phyloP scores from a whole-genome alignment of 2,329 filamentous ascomycete genomes.

The Leptodontidium sp. region DNA sequence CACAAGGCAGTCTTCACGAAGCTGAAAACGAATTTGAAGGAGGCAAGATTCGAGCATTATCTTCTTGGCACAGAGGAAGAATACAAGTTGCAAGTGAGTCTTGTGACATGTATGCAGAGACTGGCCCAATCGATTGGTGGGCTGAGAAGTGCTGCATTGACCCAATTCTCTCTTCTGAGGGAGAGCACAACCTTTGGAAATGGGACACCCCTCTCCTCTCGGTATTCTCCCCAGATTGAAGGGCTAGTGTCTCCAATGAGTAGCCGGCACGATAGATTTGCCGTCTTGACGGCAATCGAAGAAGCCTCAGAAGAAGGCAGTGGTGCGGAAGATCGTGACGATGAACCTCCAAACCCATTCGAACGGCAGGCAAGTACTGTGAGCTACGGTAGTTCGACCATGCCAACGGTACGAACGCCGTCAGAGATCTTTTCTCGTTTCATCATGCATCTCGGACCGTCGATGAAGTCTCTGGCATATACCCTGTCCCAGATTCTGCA shows the following conservation, averaged over 20 bases:
- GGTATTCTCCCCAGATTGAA: conserved; percentile 25
- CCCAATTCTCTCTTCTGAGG: conserved; percentile 85
- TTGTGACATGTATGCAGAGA: conserved; percentile 85
- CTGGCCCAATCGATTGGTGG: conserved; percentile 91
- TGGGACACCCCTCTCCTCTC: conserved; percentile 32
- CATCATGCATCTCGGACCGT: conserved; percentile 86
- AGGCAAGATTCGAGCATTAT: conserved; percentile 91
- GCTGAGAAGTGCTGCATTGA: conserved; percentile 85
- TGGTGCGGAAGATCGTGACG: conserved; percentile 52
- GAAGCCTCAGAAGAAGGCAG: conserved; percentile 66
- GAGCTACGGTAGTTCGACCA: conserved; percentile 39
- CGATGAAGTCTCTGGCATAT: conserved; percentile 94
- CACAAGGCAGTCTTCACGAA: conserved; percentile 74
- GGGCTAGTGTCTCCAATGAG: not conserved
- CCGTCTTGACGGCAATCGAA: conserved; percentile 66
- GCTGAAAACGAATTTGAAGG: conserved; percentile 79
- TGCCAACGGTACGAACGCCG: conserved; percentile 63
- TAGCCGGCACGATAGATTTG: conserved; percentile 54
- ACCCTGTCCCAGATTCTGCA: conserved; percentile 89
- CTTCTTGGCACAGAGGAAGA: conserved; percentile 80
- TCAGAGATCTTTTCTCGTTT: conserved; percentile 92
- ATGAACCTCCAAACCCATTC: conserved; percentile 25
- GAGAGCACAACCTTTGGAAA: conserved; percentile 54
- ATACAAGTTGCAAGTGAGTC: conserved; percentile 78
- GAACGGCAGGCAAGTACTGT: conserved; percentile 34